phyloP scores from a whole-genome alignment of 176 grass and related monocot genomes.

The Oryza coarctata region DNA sequence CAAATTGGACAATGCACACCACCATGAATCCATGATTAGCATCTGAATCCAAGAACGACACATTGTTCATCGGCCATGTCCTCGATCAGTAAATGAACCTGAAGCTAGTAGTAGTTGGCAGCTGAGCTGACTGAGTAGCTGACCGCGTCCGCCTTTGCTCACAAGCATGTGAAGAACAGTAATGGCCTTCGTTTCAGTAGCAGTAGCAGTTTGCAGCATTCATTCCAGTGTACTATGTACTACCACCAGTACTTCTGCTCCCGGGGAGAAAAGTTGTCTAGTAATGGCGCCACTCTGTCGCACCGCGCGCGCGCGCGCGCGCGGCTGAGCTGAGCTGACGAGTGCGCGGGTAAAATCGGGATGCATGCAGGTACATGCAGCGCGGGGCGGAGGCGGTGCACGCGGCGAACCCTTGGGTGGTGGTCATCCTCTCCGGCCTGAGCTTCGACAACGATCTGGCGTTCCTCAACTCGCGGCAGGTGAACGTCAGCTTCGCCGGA shows the following conservation, averaged over 20 bases:
- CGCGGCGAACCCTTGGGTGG: slow-evolving; percentile 54
- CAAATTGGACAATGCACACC: neutral
- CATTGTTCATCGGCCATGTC: slow-evolving; percentile 1
- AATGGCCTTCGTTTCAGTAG: slow-evolving; percentile 9
- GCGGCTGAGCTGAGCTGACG: neutral
- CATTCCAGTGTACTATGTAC: neutral
- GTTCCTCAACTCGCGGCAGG: slow-evolving; percentile 52
- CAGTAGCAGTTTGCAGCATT: neutral
- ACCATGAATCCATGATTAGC: neutral
- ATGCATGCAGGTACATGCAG: slow-evolving; percentile 79
- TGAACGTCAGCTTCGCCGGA: slow-evolving; percentile 59
- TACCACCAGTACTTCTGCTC: neutral
- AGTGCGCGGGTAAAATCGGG: neutral
- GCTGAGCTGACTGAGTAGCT: neutral
- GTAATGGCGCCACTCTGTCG: neutral
- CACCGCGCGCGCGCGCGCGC: too few species aligned
- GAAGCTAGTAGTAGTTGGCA: slow-evolving; percentile 28
- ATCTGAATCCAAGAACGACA: neutral
- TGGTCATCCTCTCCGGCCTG: slow-evolving; percentile 78
- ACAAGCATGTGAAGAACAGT: slow-evolving; percentile 38
- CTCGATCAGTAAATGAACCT: slow-evolving; percentile 31
- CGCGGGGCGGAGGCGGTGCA: slow-evolving; percentile 80
- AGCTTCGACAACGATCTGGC: slow-evolving; percentile 81
- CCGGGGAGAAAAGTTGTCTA: neutral
- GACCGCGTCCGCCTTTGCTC: slow-evolving; percentile 2